Conservation (phyloP, 2,329 filamentous ascomycete genomes). For the Penicillium sp. region DNA sequence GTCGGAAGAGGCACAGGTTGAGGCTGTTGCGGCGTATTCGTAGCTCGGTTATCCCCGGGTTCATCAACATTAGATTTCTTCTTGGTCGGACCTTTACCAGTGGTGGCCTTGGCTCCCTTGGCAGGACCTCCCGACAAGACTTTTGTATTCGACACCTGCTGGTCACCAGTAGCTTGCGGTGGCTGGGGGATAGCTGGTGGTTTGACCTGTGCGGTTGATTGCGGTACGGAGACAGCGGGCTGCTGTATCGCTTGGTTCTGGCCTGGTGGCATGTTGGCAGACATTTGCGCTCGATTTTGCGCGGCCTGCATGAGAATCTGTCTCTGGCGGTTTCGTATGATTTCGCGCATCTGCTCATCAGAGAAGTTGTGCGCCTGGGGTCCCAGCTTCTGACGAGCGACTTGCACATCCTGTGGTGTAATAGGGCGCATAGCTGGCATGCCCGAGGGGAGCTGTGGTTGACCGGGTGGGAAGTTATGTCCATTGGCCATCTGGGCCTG, state of each 20-base stretch:
- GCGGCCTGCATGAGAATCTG: conserved; percentile 32
- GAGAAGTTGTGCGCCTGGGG: conserved; percentile 33
- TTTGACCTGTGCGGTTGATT: conserved; percentile 27
- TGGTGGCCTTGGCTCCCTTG: conserved; percentile 29
- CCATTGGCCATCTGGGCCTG: conserved; percentile 30
- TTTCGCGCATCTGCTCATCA: conserved; percentile 45
- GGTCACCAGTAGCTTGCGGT: conserved; percentile 25
- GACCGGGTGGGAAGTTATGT: conserved; percentile 29
- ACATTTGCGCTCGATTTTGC: conserved; percentile 29
- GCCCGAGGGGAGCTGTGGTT: conserved; percentile 28
- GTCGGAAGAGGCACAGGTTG: conserved; percentile 22
- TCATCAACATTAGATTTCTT: conserved; percentile 50
- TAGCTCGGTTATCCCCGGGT: conserved; percentile 43
- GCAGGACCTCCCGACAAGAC: conserved; percentile 24
- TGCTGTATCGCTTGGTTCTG: conserved; percentile 29
- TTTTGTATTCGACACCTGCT: conserved; percentile 31
- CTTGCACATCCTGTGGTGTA: conserved; percentile 36
- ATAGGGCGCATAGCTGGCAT: conserved; percentile 35
- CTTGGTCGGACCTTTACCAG: conserved; percentile 36
- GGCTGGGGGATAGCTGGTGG: conserved; percentile 23
- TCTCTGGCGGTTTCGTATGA: conserved; percentile 39
- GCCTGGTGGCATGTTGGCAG: conserved; percentile 24
- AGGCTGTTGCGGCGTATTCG: conserved; percentile 31
- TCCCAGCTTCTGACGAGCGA: conserved; percentile 38
- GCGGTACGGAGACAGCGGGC: conserved; percentile 21